Base-by-base conservation (phyloP, 2,329 filamentous ascomycete genomes). In the Rutstroemia sp. region DNA sequence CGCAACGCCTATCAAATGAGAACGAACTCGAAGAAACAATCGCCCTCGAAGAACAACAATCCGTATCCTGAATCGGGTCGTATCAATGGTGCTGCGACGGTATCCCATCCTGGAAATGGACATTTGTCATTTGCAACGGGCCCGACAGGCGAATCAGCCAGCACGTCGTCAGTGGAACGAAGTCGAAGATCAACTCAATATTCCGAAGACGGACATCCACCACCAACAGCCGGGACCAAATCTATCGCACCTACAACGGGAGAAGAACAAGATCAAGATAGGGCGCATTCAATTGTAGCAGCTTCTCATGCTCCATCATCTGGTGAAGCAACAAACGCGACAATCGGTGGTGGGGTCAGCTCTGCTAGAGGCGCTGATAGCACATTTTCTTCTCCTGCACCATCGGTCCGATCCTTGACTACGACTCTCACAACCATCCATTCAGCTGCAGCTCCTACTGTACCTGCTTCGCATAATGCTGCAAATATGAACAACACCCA, bases 351-450 rank as follows among this genome's bases (percentile, higher is more conserved):
- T 49, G 86, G 83, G 9, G 85, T 88, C 54, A 74, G 73, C 4
- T 82, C 80, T 49, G 80, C 84, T 57, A 82, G 87, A 63, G 90
- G 89, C 56, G 86, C 77, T 54, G 82, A 85, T 71, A 86, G 83
- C 74, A 91, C 87, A 39, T 92, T 92, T 70, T 92, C 88, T 18
- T 92, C 88, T 12, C 88, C 89, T 1, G 87, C 88, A 37, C 88
- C 88, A 25, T 92, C 88, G 7, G 83, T 90, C 49, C 86, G 85
- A 59, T 92, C 88, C 2, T 76, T 95, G 54, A 89, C 89, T 1
- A 94, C 89, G 0, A 94, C 89, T 1, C 76, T 95, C 55, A 94
- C 90, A 0, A 95, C 89, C 0, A 91, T 95, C 58, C 89, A 92
- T 66, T 92, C 89, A 1, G 81, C 82, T 3, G 81, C 83, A 4